Evolutionary conservation across 2,329 filamentous ascomycete genomes (phyloP).

Genomic region (Xylaria sp.): DNA sequence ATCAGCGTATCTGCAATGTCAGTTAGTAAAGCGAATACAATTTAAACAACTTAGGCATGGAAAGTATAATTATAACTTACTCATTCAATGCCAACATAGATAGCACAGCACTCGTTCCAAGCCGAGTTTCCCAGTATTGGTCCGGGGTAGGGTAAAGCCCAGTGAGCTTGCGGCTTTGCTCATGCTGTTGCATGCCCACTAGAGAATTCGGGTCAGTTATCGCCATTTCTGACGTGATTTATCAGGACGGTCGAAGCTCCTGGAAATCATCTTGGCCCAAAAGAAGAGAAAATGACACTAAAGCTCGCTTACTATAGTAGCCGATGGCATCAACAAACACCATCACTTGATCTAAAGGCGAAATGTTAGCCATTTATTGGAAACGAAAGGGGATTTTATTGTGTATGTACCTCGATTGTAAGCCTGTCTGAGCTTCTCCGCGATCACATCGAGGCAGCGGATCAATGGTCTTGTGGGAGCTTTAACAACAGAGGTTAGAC

Average conservation of each 20-base stretch:
- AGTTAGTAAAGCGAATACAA: not conserved
- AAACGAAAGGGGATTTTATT: not conserved
- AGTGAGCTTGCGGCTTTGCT: not conserved
- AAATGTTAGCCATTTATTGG: not conserved
- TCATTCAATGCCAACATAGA: not conserved
- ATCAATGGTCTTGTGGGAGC: not conserved
- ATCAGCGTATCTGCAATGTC: not conserved
- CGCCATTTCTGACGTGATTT: too few relatives aligned
- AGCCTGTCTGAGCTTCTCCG: not conserved
- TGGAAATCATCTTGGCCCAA: too few relatives aligned
- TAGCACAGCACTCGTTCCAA: not conserved
- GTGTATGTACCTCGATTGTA: not conserved
- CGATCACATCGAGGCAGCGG: not conserved
- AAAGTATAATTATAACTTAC: not conserved
- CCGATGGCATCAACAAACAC: not conserved
- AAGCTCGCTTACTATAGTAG: too few relatives aligned
- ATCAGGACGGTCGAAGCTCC: too few relatives aligned
- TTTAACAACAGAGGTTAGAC: not conserved
- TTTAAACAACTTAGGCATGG: not conserved
- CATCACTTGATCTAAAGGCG: not conserved
- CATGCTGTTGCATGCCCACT: not conserved
- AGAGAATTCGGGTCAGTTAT: too few relatives aligned
- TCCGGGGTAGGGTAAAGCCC: not conserved
- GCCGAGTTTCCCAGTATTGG: conserved; percentile 1
- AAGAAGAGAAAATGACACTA: too few relatives aligned